Evolutionary conservation across 805 yeast genomes (phyloP), one percentile per base, ranked within the genome.

Genomic region (Pichia nakasei): DNA sequence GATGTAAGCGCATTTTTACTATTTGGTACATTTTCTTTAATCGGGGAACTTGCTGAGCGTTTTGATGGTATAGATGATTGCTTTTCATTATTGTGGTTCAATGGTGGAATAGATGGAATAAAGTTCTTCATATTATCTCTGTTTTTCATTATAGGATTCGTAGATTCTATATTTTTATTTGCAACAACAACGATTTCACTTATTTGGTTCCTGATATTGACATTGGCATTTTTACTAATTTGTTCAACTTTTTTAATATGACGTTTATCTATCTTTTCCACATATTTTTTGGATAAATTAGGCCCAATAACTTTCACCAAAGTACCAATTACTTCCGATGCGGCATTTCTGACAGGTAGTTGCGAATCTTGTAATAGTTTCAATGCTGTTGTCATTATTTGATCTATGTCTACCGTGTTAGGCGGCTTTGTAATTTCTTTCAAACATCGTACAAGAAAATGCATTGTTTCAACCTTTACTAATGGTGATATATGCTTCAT

Each of bases 401-500:
- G 57, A 45, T 81, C 83, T 37, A 80, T 57, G 43, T 84, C 87
- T 0, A 61, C 49, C 13, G 66, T 58, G 4, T 64, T 63, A 5
- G 94, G 94, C 0, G 70, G 55, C 0, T 48, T 49, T 15, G 60
- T 55, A 0, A 85, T 70, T 19, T 66, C 64, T 20, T 72, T 68
- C 51, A 91, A 66, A 54, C 89, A 76, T 51, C 85, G 71, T 35
- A 73, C 74, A 27, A 88, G 65, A 53, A 72, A 84, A 50, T 72
- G 75, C 9, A 83, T 70, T n/a, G 83, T 63, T 43, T 87, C 87
- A 40, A 82, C 73, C 55, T 80, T 80, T 24, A 86, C 76, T 55
- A 80, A 93, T 0, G 97, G 97, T 1, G 85, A 84, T 61, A 85
- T 87, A 61, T 85, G 86, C 35, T 67, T 69, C 75, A 84, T 72